A percentile compares a stretch with the other conserved stretches of the same genome.
Conservation (phyloP, 306 rosid genomes). For the Canavalia ensiformis region DNA sequence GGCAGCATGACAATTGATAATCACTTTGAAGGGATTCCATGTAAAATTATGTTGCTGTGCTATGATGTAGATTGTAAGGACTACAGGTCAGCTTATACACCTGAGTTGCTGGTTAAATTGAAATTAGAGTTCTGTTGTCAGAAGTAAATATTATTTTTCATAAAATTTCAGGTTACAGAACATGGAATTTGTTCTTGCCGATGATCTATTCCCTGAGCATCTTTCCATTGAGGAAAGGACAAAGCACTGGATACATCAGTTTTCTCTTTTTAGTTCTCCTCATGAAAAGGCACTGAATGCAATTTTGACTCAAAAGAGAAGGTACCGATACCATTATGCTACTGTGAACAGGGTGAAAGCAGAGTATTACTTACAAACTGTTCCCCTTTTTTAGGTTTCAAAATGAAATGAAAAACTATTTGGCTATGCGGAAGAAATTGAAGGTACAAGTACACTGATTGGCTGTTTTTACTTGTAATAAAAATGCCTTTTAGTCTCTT, state of each 20-base stretch:
- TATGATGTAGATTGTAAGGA: slow-evolving; percentile 89
- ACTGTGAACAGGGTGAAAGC: slow-evolving; percentile 30
- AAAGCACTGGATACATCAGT: slow-evolving; percentile 87
- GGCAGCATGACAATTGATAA: slow-evolving; percentile 63
- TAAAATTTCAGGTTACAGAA: slow-evolving; percentile 70
- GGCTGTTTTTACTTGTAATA: slow-evolving; percentile 33
- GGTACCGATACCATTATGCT: slow-evolving; percentile 60
- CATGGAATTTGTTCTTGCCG: slow-evolving; percentile 81
- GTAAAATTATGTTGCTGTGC: slow-evolving; percentile 90
- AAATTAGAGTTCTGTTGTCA: slow-evolving; percentile 36
- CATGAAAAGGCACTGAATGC: slow-evolving; percentile 72
- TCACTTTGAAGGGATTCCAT: slow-evolving; percentile 83
- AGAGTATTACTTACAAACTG: slow-evolving; percentile 41
- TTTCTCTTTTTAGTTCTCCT: slow-evolving; percentile 73
- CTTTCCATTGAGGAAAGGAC: slow-evolving; percentile 81
- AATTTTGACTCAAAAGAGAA: slow-evolving; percentile 81
- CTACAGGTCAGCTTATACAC: slow-evolving; percentile 73
- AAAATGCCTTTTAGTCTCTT: not conserved
- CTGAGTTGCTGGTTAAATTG: slow-evolving; percentile 43
- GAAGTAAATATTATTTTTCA: slow-evolving; percentile 30
- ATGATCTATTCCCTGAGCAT: slow-evolving; percentile 71
- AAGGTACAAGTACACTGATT: slow-evolving; percentile 71
- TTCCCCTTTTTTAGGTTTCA: slow-evolving; percentile 74
- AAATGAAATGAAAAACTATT: slow-evolving; percentile 75
- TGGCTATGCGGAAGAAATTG: slow-evolving; percentile 62